These are phyloP conservation scores for Diaporthe citrichinensis DNA, from an alignment of 2,329 filamentous ascomycete species.

Conservation along the genomic window DNA sequence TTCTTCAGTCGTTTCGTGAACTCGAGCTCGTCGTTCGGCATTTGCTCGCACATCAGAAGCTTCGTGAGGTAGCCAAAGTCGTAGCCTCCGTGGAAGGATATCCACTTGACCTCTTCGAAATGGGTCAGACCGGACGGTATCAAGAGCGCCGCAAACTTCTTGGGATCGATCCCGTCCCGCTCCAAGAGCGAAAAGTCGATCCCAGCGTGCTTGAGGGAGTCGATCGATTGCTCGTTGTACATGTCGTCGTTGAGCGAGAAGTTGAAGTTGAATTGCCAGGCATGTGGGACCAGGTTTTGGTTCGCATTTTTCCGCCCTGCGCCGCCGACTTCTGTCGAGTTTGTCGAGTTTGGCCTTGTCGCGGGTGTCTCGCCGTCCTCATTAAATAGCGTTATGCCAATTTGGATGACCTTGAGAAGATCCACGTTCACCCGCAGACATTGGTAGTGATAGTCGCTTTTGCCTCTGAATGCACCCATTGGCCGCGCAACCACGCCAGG, in stretches of 20 bases:
- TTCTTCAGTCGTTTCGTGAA: conserved; percentile 91
- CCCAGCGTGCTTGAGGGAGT: conserved; percentile 90
- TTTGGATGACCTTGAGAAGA: conserved; percentile 96
- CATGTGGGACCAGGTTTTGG: conserved; percentile 78
- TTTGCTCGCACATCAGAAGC: conserved; percentile 83
- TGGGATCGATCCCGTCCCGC: conserved; percentile 90
- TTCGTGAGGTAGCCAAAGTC: conserved; percentile 99
- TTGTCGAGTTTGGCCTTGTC: conserved; percentile 69
- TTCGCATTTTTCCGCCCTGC: conserved; percentile 56
- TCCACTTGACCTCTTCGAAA: conserved; percentile 91
- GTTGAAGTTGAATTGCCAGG: conserved; percentile 99
- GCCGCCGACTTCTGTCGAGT: conserved; percentile 56
- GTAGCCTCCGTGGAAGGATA: conserved; percentile 97
- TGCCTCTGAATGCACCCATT: conserved; percentile 93
- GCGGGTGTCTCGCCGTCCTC: conserved; percentile 90
- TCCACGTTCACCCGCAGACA: conserved; percentile 97
- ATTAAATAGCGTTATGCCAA: conserved; percentile 94
- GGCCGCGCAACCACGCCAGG: conserved; percentile 97
- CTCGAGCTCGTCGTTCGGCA: conserved; percentile 90
- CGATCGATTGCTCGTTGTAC: conserved; percentile 96
- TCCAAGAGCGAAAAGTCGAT: conserved; percentile 90
- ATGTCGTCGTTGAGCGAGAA: conserved; percentile 96
- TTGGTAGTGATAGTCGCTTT: conserved; percentile 99
- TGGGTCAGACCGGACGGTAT: conserved; percentile 94
- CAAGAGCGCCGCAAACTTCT: conserved; percentile 88